Percentiles rank a stretch among this genome's conserved stretches.
Evolutionary conservation across 176 grass and related monocot genomes (phyloP).

Genomic region (Cocos nucifera): DNA sequence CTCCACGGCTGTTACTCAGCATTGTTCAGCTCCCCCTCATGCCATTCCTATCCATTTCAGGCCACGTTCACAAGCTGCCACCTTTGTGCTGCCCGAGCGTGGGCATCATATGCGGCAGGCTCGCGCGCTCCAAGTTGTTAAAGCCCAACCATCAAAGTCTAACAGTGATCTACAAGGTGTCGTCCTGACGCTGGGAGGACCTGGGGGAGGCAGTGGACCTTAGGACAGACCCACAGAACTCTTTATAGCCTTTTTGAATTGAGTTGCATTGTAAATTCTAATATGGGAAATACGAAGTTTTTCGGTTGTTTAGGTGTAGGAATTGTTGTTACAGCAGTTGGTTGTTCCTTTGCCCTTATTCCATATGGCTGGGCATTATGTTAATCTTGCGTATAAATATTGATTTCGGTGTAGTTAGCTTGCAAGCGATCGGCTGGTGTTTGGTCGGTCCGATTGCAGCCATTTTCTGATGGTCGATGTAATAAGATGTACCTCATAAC

Average conservation of each 20-base stretch:
- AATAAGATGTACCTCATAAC: no score
- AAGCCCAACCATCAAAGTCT: conserved; percentile 46
- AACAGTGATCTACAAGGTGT: conserved; percentile 70
- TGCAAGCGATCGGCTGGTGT: no score
- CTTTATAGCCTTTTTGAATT: background rate
- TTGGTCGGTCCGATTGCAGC: no score
- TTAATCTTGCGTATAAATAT: no score
- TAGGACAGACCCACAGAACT: background rate
- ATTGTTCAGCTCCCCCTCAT: conserved; percentile 33
- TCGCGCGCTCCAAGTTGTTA: conserved; percentile 38
- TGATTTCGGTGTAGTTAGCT: no score
- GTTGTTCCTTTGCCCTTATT: no score
- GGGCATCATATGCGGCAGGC: conserved; percentile 33
- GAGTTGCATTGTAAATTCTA: no score
- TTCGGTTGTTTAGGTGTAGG: no score
- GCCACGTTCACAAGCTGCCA: conserved; percentile 31
- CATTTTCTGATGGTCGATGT: no score
- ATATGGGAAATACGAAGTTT: no score
- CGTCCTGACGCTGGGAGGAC: conserved; percentile 84
- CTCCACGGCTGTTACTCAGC: conserved; percentile 44
- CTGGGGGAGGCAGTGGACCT: conserved; percentile 44
- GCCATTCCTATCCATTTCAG: conserved; percentile 46
- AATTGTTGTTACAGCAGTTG: no score
- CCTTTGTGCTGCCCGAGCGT: conserved; percentile 39
- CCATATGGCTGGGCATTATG: no score